These are phyloP conservation scores for Psilocybe tampanensis DNA, from an alignment of 768 basidiomycete genomes.

Conservation along the genomic window DNA sequence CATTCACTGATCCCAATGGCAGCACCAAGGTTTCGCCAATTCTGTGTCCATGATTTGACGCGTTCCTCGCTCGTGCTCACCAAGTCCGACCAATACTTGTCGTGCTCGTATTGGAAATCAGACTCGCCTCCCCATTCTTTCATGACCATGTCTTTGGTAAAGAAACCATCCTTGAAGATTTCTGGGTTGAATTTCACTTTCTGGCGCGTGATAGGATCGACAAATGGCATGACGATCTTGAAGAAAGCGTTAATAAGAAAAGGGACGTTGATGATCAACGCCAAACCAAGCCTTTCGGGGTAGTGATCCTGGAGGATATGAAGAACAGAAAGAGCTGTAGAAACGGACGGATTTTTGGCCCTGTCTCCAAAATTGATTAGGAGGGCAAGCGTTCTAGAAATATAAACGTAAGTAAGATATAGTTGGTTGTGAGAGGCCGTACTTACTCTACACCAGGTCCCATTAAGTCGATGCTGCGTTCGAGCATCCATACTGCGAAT, in stretches of 20 bases:
- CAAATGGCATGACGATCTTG: constrained; percentile 77
- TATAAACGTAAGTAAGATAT: background rate
- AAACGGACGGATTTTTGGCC: constrained; percentile 56
- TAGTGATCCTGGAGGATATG: constrained; percentile 81
- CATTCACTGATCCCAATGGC: constrained; percentile 76
- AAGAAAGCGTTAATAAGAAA: constrained; percentile 75
- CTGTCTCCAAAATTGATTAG: constrained; percentile 81
- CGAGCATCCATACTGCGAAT: constrained; percentile 75
- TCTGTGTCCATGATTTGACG: constrained; percentile 48
- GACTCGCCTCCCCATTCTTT: constrained; percentile 69
- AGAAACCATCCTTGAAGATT: constrained; percentile 65
- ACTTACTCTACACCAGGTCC: constrained; percentile 80
- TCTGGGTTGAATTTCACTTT: constrained; percentile 80
- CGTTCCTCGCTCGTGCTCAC: constrained; percentile 55
- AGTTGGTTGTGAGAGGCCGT: background rate
- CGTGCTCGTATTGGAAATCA: constrained; percentile 74
- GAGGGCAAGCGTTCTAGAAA: constrained; percentile 59
- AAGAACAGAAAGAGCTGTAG: constrained; percentile 49
- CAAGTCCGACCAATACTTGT: constrained; percentile 73
- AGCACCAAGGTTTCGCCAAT: constrained; percentile 72
- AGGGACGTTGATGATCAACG: constrained; percentile 81
- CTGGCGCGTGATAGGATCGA: constrained; percentile 78
- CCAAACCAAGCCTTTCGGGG: constrained; percentile 80
- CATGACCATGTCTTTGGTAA: constrained; percentile 72
- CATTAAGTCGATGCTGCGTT: constrained; percentile 78